Evolutionary conservation across 1,284 basidiomycete genomes (phyloP), one percentile per base, ranked within the genome.

Genomic region (Heterobasidion occidentale): DNA sequence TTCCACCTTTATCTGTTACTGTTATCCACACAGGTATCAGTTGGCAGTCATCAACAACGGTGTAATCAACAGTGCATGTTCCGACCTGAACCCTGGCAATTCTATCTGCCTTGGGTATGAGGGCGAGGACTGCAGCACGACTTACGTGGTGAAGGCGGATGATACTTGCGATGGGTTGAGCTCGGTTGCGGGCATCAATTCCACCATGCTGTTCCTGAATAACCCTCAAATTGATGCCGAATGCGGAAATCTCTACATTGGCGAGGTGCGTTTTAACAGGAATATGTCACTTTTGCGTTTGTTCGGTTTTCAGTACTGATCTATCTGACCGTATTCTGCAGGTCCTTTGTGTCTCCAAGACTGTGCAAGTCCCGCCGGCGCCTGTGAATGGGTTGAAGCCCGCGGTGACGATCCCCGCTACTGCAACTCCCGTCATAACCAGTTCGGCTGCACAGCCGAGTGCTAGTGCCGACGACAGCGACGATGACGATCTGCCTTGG

Each of bases 211-310:
- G 53, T 70, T 65, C 62, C 11, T 58, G 59, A 87, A 88, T 77
- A 88, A 88, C 78, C 86, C 85, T n/a, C 81, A 87, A 66, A 71
- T 89, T 62, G 64, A 82, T 63, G 12, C 59, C 0, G 71, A 68
- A 0, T 88, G 87, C 67, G 62, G 62, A 61, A 88, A 88, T 71
- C 69, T 88, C 61, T 87, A 87, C 65, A 65, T 83, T 56, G 84
- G 79, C 68, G 82, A 86, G 79, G 86, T 86, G 42, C 51, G 77
- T 69, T 27, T 34, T 27, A n/a, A 9, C 33, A 4, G 8, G 19
- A 15, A 33, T 14, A n/a, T 33, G 27, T 58, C 38, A 48, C 42
- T 14, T 11, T 48, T 47, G 38, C 19, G 11, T 19, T 33, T 27
- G 7, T 36, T 34, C 15, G 20, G 34, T 3, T 17, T 9, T 46